phyloP scores from a whole-genome alignment of 208 protist genomes.

The Vickermania ingenoplastis region DNA sequence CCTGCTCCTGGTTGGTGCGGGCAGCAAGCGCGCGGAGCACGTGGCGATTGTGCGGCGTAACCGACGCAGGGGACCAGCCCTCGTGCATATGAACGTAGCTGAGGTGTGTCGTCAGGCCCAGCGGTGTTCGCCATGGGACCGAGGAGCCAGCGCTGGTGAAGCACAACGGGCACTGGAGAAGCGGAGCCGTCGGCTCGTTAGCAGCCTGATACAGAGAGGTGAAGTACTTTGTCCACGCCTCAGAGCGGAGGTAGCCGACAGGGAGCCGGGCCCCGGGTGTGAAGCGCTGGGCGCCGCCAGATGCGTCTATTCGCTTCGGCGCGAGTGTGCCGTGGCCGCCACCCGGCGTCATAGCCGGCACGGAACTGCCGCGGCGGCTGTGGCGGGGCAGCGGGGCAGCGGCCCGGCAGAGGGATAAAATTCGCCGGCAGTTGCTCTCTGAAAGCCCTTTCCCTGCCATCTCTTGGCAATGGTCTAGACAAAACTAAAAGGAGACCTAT shows the following conservation, averaged over 20 bases:
- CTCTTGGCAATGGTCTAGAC: too few species aligned
- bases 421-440: too few species aligned
- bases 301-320: too few species aligned
- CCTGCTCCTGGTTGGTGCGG: slow-evolving; percentile 2
- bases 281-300: slow-evolving; percentile 1
- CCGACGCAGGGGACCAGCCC: slow-evolving; percentile 29
- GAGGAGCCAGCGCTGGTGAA: not conserved
- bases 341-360: too few species aligned
- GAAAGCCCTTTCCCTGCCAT: too few species aligned
- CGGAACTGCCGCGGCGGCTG: too few species aligned
- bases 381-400: too few species aligned
- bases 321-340: too few species aligned
- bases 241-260: slow-evolving; percentile 15
- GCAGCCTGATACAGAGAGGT: slow-evolving; percentile 9
- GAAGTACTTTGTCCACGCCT: slow-evolving; percentile 17
- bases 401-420: too few species aligned
- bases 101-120: slow-evolving; percentile 44
- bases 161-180: slow-evolving; percentile 29
- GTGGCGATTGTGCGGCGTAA: slow-evolving; percentile 33
- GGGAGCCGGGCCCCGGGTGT: slow-evolving; percentile 11
- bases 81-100: slow-evolving; percentile 45
- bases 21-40: slow-evolving; percentile 21
- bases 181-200: slow-evolving; percentile 16
- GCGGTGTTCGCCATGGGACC: slow-evolving; percentile 24
- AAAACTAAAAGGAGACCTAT: too few species aligned